Conservation (phyloP, 257 asterid species). For the Solanum paucissectum region DNA sequence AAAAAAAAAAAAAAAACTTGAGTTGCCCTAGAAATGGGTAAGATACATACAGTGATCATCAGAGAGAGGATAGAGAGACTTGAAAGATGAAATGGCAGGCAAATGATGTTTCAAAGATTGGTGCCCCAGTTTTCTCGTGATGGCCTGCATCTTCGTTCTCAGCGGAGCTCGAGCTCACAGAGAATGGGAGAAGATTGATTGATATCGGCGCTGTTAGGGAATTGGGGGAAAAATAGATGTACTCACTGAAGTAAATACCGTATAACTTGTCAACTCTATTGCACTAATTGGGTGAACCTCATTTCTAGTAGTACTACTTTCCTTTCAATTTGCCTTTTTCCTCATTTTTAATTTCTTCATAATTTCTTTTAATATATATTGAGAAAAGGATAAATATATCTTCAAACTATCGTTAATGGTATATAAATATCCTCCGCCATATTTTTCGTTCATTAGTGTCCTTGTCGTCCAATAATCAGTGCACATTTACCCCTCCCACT, state of each 20-base stretch:
- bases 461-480: no score
- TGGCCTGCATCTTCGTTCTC: constrained; percentile 42
- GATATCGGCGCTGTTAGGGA: neutral
- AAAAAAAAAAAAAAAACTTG: neutral
- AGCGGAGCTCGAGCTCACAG: constrained; percentile 5
- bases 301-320: neutral
- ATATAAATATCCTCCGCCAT: no score
- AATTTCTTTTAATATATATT: no score
- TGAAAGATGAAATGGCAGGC: constrained; percentile 25
- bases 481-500: accelerated
- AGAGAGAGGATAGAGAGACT: constrained; percentile 22
- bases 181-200: neutral
- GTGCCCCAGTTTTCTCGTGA: constrained; percentile 43
- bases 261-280: neutral
- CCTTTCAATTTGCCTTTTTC: no score
- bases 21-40: constrained; percentile 14
- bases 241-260: neutral
- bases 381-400: no score
- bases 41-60: constrained; percentile 40
- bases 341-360: no score
- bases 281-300: neutral
- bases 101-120: constrained; percentile 30
- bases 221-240: neutral
- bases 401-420: no score
- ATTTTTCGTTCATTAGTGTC: no score